Conservation (phyloP, 192 early-diverging fungal genomes). For the Podila epigama region DNA sequence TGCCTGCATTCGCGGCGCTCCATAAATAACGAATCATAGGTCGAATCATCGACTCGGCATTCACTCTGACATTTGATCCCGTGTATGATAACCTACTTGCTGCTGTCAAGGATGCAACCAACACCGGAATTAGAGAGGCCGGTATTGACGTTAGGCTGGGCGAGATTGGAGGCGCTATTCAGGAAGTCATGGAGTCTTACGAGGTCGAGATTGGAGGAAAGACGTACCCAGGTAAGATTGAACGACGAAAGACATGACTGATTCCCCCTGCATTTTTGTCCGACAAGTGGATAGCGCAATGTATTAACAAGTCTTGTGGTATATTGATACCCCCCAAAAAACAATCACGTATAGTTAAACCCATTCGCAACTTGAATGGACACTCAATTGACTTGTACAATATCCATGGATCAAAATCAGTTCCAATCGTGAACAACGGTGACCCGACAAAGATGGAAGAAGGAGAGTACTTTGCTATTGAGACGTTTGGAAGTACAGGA, state of each 20-base stretch:
- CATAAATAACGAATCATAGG: slow-evolving; percentile 48
- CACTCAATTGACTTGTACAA: slow-evolving; percentile 92
- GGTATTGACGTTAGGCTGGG: slow-evolving; percentile 95
- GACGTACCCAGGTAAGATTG: slow-evolving; percentile 69
- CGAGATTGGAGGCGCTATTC: slow-evolving; percentile 94
- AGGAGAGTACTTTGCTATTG: slow-evolving; percentile 92
- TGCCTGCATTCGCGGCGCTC: too few relatives aligned
- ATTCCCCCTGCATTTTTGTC: too few relatives aligned
- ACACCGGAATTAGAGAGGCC: slow-evolving; percentile 91
- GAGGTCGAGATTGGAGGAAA: slow-evolving; percentile 95
- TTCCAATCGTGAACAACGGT: slow-evolving; percentile 89
- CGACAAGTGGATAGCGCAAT: too few relatives aligned
- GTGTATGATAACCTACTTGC: slow-evolving; percentile 84
- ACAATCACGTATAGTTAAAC: slow-evolving; percentile 66
- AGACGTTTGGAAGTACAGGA: slow-evolving; percentile 97
- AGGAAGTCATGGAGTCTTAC: slow-evolving; percentile 98
- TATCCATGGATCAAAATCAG: slow-evolving; percentile 95
- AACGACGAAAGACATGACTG: too few relatives aligned
- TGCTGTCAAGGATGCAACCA: slow-evolving; percentile 95
- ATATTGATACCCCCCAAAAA: neutral
- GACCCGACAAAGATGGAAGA: slow-evolving; percentile 96
- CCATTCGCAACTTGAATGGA: slow-evolving; percentile 96
- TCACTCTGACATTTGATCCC: slow-evolving; percentile 92
- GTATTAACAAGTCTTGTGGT: too few relatives aligned
- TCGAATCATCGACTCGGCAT: slow-evolving; percentile 94